Evolutionary conservation across 1,284 basidiomycete genomes (phyloP).

Genomic region (Neolentinus lepideus): DNA sequence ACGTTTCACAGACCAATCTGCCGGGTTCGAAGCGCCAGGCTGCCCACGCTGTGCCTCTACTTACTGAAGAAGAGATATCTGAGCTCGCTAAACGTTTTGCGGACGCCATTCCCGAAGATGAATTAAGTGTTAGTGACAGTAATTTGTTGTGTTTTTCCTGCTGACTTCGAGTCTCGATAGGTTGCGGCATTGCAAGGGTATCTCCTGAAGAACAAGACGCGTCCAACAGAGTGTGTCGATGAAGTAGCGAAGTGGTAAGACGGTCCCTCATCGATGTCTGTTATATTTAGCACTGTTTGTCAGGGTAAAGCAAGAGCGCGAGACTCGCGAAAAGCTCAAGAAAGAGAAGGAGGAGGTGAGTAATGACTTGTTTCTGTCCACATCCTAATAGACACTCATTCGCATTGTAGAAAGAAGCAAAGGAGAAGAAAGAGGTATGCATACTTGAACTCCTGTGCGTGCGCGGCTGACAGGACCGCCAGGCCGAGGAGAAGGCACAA

Average conservation of each 20-base stretch:
- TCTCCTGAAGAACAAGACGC: constrained; percentile 77
- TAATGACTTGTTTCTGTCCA: background rate
- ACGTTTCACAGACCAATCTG: constrained; percentile 57
- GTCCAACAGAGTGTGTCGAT: constrained; percentile 72
- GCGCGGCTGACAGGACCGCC: background rate
- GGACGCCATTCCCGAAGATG: constrained; percentile 71
- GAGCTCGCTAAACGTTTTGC: constrained; percentile 72
- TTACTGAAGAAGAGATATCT: constrained; percentile 67
- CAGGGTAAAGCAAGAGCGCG: constrained; percentile 68
- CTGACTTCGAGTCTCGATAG: constrained; percentile 25
- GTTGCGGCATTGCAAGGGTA: constrained; percentile 82
- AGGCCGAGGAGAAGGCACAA: constrained; percentile 32
- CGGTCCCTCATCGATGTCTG: constrained; percentile 6
- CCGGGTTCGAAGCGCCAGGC: constrained; percentile 62
- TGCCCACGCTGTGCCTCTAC: constrained; percentile 53
- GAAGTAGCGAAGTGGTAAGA: constrained; percentile 62
- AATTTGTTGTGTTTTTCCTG: constrained; percentile 1
- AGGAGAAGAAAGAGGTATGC: constrained; percentile 62
- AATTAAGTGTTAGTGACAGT: constrained; percentile 60
- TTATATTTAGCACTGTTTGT: constrained; percentile 7
- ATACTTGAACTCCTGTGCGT: background rate
- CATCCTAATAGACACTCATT: constrained; percentile 11
- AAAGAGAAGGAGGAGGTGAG: constrained; percentile 76
- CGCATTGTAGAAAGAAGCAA: constrained; percentile 54
- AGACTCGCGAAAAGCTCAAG: constrained; percentile 74